A percentile compares a stretch with the other conserved stretches of the same genome.
Evolutionary conservation across 2,329 filamentous ascomycete genomes (phyloP).

Genomic region (Diaporthe eres): DNA sequence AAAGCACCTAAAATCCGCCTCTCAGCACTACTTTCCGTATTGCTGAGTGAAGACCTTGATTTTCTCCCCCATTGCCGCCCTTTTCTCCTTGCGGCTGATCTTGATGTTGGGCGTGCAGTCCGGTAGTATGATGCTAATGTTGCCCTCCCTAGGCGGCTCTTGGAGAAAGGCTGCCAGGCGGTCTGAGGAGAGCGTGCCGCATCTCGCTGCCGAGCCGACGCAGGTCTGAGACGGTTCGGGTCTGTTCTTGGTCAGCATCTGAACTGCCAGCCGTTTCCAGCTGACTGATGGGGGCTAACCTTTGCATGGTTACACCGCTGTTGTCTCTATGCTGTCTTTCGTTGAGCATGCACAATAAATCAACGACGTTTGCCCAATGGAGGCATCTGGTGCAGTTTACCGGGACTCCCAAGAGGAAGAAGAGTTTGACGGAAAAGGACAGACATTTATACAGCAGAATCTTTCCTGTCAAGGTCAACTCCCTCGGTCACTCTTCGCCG

Average conservation of each 20-base stretch:
- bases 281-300: not conserved
- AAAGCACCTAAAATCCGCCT: not conserved
- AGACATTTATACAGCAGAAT: not conserved
- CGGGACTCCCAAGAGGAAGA: no score
- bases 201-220: not conserved
- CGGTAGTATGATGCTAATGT: not conserved
- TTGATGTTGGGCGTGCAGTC: not conserved
- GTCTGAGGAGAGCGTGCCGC: not conserved
- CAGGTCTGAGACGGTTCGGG: not conserved
- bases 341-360: not conserved
- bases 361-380: no score
- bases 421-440: not conserved
- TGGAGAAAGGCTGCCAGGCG: not conserved
- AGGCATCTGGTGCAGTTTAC: not conserved
- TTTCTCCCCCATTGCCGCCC: not conserved
- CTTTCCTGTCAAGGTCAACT: not conserved
- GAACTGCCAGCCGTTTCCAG: no score
- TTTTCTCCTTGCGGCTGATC: not conserved
- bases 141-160: slow-evolving; percentile 11
- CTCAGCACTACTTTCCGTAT: not conserved
- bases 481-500: not conserved
- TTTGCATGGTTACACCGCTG: slow-evolving; percentile 1
- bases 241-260: slow-evolving; percentile 1
- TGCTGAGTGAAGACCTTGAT: not conserved
- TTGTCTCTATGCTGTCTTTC: not conserved